Base-by-base conservation (phyloP, 139 green algal species). In the Closterium sp. region DNA sequence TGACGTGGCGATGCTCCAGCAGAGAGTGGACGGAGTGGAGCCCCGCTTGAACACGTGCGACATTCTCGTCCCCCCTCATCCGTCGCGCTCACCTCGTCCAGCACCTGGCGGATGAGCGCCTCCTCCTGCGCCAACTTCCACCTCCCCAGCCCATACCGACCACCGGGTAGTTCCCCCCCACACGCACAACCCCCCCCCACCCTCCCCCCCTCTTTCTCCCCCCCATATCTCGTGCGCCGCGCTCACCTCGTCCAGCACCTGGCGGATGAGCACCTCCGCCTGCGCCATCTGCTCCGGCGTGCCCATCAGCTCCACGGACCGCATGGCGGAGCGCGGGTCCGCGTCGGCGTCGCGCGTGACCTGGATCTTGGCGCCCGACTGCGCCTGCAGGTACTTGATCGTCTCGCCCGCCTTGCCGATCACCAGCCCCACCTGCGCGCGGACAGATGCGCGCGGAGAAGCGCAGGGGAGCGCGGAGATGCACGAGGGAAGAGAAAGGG, bases 351-450 rank as follows among this genome's bases (percentile, higher is more conserved):
- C 92, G 32, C 92, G 38, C 30, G 89, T 93, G 25, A 94, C 92
- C 89, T 94, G 92, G 86, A 98, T 98, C 93, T 97, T 95, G 0
- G 96, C 96, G 8, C 96, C 95, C 43, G 95, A 97, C 88, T 96
- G 96, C 19, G 96, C 93, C 96, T 99, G 98, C 95, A 99, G 95
- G 23, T 95, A 95, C 81, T 98, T 95, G 95, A 99, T 99, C 33
- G 98, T 99, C 95, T 99, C 97, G 1, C 98, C 98, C 8, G 97
- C 97, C 12, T 98, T 95, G 4, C 98, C 98, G 76, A 99, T 99
- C 69, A 99, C 96, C 76, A 98, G 93, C 10, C 98, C 98, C 25
- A 99, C 98, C 90, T 94, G 89, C 89, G 23, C 31, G 34, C 28
- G 88, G 8, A 90, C 25, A 93, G 32, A 91, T 76, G 38, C 38